Base-by-base conservation (phyloP, 441 rosid species). In the Macaranga tanarius region DNA sequence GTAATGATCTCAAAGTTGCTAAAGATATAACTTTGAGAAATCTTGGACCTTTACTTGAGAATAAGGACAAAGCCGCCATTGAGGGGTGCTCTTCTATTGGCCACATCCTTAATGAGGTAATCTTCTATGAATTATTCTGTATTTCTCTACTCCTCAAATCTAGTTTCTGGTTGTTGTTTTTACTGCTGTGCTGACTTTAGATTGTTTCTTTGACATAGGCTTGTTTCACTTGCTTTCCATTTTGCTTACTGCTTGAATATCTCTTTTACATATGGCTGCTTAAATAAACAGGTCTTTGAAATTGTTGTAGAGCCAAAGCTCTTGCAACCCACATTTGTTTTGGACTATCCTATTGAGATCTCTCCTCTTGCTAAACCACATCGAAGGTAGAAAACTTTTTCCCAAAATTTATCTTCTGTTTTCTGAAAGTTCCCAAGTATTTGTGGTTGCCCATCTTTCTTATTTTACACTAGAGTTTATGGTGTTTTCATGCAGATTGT, bases 281-380 rank as follows among this genome's bases (percentile, higher is more conserved):
- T 74, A 48, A 73, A 56, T 76, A 16, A 67, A 58, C 84, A 95
- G 99, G 86, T 95, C 71, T 95, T 95, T 76, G 99, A 95, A 90
- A 78, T 91, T 74, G 77, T 81, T 56, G 93, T 95, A 65, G 99
- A 95, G 80, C 93, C 96, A 19, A 92, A 86, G 84, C 99, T 92
- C 71, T 75, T 89, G 80, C 99, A 95, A 72, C 99, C 99, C 11
- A 92, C 97, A 68, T 95, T 95, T 75, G 97, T 92, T 71, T 79
- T 95, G 86, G 99, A 95, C 84, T 95, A 92, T 85, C 97, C 99
- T 42, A 77, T 90, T 23, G 97, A 92, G 80, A 88, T 92, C 87
- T 95, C 99, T 85, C 97, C 97, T 62, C 88, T 95, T 50, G 97
- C 99, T 74, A 95, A 95, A 80, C 97, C 93, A 75, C 99, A 95